A percentile compares a stretch with the other conserved stretches of the same genome.
Conservation (phyloP, 1,284 basidiomycete species). For the Phylloboletellus chloephorus region DNA sequence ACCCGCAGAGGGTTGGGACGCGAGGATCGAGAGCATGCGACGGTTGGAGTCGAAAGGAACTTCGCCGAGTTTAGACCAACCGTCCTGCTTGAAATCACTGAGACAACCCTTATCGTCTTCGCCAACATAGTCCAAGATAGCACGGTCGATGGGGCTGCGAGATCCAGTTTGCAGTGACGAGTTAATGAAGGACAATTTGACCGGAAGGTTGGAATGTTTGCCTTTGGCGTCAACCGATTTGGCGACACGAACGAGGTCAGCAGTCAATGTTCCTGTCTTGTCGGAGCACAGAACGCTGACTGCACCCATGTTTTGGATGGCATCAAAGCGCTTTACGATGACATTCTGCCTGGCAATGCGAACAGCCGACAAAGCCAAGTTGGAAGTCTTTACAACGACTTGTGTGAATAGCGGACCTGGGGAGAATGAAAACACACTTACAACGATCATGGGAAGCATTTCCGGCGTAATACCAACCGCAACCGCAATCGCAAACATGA, state of each 20-base stretch:
- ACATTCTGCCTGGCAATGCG: constrained; percentile 32
- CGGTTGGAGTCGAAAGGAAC: constrained; percentile 32
- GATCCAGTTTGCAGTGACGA: constrained; percentile 28
- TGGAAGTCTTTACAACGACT: constrained; percentile 24
- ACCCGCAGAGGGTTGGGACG: constrained; percentile 1
- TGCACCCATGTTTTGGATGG: constrained; percentile 30
- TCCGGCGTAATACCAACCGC: constrained; percentile 30
- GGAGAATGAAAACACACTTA: constrained; percentile 11
- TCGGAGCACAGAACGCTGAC: constrained; percentile 29
- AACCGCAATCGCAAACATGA: constrained; percentile 31
- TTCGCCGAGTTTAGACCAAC: constrained; percentile 29
- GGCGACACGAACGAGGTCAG: constrained; percentile 30
- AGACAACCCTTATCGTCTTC: constrained; percentile 15
- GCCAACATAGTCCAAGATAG: constrained; percentile 28
- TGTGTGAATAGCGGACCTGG: constrained; percentile 6
- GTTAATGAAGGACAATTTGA: constrained; percentile 27
- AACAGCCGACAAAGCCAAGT: constrained; percentile 28
- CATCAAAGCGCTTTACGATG: constrained; percentile 31
- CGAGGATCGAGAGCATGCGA: constrained; percentile 30
- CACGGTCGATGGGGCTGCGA: constrained; percentile 30
- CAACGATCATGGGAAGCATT: constrained; percentile 33
- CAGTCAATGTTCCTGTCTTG: constrained; percentile 31
- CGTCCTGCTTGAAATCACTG: constrained; percentile 9
- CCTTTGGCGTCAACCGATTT: constrained; percentile 26
- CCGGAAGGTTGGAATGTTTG: constrained; percentile 23